These are phyloP conservation scores for Globisporangium irregulare DNA, from an alignment of 352 stramenopile genomes.

Conservation along the genomic window DNA sequence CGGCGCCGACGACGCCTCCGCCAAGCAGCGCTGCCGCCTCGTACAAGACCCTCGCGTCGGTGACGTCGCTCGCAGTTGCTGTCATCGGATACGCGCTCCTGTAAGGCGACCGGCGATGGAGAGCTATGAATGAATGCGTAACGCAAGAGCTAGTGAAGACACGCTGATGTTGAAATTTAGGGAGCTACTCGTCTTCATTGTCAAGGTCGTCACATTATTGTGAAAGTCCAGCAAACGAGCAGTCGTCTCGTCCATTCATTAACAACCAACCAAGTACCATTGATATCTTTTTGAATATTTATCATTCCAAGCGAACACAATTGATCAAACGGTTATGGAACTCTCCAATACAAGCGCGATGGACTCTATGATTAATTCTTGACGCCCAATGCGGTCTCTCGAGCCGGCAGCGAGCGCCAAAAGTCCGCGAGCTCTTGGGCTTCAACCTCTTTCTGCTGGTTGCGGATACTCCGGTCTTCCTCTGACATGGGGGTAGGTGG, in stretches of 20 bases:
- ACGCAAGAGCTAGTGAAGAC: neutral
- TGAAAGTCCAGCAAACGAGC: neutral
- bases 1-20: neutral
- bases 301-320: neutral
- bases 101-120: neutral
- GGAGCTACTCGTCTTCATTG: neutral
- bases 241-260: neutral
- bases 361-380: neutral
- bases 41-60: neutral
- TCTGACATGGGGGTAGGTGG: neutral
- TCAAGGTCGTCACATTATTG: neutral
- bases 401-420: slow-evolving; percentile 1
- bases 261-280: neutral
- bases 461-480: neutral
- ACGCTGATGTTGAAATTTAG: neutral
- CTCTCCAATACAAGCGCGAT: neutral
- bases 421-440: neutral
- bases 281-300: neutral
- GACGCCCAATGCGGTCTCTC: neutral
- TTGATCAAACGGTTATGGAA: neutral
- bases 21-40: neutral
- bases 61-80: neutral
- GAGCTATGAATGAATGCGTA: neutral
- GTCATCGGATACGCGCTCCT: slow-evolving; percentile 4
- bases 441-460: neutral